These are phyloP conservation scores for Pythium sukuiense DNA, from an alignment of 352 stramenopile genomes.

Conservation along the genomic window DNA sequence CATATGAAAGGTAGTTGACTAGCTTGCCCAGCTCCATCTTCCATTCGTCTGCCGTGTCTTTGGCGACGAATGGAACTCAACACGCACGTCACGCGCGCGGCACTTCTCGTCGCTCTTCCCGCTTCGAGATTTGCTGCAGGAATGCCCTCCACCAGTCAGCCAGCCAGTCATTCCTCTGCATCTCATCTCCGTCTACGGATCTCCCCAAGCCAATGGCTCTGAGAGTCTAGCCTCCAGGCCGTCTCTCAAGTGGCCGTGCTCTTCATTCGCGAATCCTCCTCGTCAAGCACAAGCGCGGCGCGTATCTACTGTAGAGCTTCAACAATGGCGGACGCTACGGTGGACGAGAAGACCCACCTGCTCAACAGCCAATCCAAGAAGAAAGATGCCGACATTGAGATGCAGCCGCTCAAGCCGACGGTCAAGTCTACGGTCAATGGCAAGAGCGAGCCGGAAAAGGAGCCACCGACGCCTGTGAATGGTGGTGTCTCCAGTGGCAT, in stretches of 20 bases:
- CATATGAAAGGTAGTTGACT: not conserved
- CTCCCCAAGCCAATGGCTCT: not conserved
- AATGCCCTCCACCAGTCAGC: not conserved
- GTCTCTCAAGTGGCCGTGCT: too few species aligned
- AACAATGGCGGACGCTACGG: constrained; percentile 16
- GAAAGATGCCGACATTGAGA: constrained; percentile 22
- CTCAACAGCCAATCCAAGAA: constrained; percentile 4
- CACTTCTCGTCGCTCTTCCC: not conserved
- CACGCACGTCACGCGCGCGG: too few species aligned
- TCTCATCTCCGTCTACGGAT: not conserved
- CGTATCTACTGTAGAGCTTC: too few species aligned
- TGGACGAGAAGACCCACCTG: constrained; percentile 26
- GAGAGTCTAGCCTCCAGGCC: not conserved
- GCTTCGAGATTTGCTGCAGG: not conserved
- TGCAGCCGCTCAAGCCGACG: constrained; percentile 23
- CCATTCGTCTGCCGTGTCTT: not conserved
- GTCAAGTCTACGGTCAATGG: constrained; percentile 1
- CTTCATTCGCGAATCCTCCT: constrained; percentile 19
- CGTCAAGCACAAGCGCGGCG: not conserved
- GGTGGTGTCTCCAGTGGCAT: constrained; percentile 14
- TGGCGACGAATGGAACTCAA: not conserved
- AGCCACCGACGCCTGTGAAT: not conserved
- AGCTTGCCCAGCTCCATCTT: not conserved
- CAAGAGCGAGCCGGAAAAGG: constrained; percentile 7
- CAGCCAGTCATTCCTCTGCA: not conserved